These are phyloP conservation scores for Rubia occidens DNA, from an alignment of 305 asterid genomes.

Conservation along the genomic window DNA sequence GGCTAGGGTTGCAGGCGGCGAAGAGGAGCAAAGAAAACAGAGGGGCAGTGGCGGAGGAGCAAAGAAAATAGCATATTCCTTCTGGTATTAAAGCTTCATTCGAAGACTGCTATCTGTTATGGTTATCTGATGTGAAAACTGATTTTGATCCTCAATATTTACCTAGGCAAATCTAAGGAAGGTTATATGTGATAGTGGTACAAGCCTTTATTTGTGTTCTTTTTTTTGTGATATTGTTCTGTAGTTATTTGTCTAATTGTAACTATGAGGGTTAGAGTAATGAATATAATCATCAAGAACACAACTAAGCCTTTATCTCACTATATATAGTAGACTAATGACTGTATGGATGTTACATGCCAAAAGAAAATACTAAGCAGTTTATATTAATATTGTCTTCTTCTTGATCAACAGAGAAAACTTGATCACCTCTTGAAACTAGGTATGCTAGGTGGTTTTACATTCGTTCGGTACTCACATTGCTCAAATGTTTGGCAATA, in stretches of 20 bases:
- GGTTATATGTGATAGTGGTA: no score
- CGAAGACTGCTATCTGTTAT: no score
- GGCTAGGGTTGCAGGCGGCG: no score
- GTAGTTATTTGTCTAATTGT: not conserved
- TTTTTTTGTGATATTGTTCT: not conserved
- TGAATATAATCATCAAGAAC: not conserved
- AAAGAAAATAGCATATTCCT: conserved; percentile 45
- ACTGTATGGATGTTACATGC: not conserved
- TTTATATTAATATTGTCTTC: not conserved
- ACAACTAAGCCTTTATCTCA: not conserved
- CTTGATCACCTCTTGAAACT: no score
- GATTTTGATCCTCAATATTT: not conserved
- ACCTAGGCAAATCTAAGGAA: not conserved
- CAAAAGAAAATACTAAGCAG: not conserved
- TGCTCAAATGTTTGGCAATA: no score
- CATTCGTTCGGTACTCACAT: no score
- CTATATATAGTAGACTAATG: not conserved
- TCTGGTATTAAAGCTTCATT: conserved; percentile 71
- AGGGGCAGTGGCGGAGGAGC: no score
- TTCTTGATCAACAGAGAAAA: no score
- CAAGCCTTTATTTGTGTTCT: no score
- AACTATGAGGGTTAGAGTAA: not conserved
- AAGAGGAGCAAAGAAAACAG: no score
- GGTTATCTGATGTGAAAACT: not conserved
- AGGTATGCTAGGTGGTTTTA: no score